These are phyloP conservation scores for Termitomyces sp. DNA, from an alignment of 768 basidiomycete species.

Conservation along the genomic window DNA sequence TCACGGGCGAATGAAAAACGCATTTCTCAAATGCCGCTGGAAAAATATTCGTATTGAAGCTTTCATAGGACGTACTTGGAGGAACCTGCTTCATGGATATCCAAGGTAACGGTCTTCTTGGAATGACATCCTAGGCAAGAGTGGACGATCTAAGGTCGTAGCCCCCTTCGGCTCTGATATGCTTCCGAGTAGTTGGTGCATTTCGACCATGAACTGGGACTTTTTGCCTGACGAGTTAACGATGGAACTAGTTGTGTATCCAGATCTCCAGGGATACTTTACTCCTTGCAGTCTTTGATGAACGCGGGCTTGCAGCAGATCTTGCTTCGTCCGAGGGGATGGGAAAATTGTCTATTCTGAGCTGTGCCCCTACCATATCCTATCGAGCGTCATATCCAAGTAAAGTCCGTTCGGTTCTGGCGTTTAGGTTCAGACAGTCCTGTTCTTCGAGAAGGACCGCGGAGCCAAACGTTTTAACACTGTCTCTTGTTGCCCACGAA, in stretches of 20 bases:
- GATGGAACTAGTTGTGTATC: background rate
- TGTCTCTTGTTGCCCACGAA: background rate
- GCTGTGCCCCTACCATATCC: slow-evolving; percentile 7
- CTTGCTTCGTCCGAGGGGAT: slow-evolving; percentile 11
- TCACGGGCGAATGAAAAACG: background rate
- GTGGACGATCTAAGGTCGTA: background rate
- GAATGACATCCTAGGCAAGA: background rate
- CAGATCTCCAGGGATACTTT: background rate
- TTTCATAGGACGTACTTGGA: background rate
- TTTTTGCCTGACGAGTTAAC: background rate
- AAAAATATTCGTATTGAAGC: too few relatives aligned
- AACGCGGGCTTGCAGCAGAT: background rate
- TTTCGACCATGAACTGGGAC: background rate
- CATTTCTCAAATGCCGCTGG: background rate
- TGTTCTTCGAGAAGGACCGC: slow-evolving; percentile 4
- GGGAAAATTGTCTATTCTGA: background rate
- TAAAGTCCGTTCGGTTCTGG: slow-evolving; percentile 6
- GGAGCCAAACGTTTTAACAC: slow-evolving; percentile 1
- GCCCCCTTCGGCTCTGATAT: background rate
- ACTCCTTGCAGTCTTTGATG: background rate
- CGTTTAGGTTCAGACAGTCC: background rate
- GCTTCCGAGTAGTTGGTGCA: background rate
- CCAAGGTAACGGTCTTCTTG: background rate
- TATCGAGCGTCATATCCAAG: background rate
- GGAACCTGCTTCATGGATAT: background rate